Conservation (phyloP, 1,284 basidiomycete genomes). For the Peniophora sp. region DNA sequence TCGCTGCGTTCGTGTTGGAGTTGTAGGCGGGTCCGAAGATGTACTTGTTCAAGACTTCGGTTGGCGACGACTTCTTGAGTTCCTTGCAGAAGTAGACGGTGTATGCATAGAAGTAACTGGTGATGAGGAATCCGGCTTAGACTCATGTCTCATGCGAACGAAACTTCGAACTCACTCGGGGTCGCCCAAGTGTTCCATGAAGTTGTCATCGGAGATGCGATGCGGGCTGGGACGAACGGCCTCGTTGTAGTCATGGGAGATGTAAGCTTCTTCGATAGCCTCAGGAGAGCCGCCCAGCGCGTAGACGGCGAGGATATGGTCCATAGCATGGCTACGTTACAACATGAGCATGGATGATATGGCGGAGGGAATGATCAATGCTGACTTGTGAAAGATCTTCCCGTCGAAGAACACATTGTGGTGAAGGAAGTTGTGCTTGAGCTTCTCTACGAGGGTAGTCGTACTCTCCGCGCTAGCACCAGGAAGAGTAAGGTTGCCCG, state of each 20-base stretch:
- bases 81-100: background rate
- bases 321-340: background rate
- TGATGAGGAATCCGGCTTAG: background rate
- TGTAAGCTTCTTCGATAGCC: background rate
- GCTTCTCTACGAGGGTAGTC: constrained; percentile 29
- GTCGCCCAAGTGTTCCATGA: background rate
- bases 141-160: background rate
- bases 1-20: background rate
- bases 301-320: background rate
- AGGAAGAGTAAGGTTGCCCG: constrained; percentile 28
- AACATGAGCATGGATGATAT: no score
- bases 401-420: constrained; percentile 61
- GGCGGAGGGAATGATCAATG: background rate
- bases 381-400: constrained; percentile 48
- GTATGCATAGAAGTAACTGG: constrained; percentile 8
- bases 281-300: background rate
- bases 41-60: constrained; percentile 18
- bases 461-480: constrained; percentile 43
- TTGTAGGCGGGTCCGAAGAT: constrained; percentile 23
- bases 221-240: background rate
- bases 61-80: background rate
- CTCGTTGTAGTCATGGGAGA: background rate
- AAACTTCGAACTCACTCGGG: background rate
- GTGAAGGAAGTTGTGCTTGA: constrained; percentile 49
- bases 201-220: background rate